Base-by-base conservation (phyloP, 2,329 filamentous ascomycete genomes). In the Thielaviopsis cerberus region DNA sequence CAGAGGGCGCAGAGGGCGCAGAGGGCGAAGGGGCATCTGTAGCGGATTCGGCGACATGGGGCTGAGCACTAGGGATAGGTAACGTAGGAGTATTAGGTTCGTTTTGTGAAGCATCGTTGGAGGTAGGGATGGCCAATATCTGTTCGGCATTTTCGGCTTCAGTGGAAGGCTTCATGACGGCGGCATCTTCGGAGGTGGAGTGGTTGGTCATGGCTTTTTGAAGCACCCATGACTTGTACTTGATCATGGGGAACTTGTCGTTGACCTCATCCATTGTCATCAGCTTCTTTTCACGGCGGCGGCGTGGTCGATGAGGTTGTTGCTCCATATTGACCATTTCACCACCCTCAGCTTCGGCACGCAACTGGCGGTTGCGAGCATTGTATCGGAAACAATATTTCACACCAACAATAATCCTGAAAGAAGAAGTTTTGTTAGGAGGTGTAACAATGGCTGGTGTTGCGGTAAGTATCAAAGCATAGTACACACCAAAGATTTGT, bases 181-280 rank as follows among this genome's bases (percentile, higher is more conserved):
- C 62, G 15, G 66, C 63, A 17, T 62, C 57, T 13, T 61, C 62
- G 5, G 62, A 59, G 6, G 60, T 57, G 22, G 57, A 60, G 22
- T 60, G 60, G 34, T 66, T 62, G 41, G 65, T 66, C 6, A 67
- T 66, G 5, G 69, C 64, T n/a, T 66, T 68, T 23, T 71, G 72
- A 15, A 77, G 73, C 4, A 92, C 85, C 91, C 92, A 98, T 56
- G 79, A 81, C 74, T 98, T 97, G 78, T 98, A 98, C 71, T 97
- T 97, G 64, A 82, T 83, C 72, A 96, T 81, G 0, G 92, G 91
- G 66, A 98, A 98, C 64, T 94, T 88, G 64, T 94, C 89, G 68
- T 98, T 97, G 62, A 98, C 92, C 71, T 98, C 92, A 62, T 98
- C 92, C 83, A 97, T 96, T 1, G 86, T 87, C 92, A 98, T 97